Evolutionary conservation across 345 rosid species (phyloP).

Genomic region (Clarkia xantiana): DNA sequence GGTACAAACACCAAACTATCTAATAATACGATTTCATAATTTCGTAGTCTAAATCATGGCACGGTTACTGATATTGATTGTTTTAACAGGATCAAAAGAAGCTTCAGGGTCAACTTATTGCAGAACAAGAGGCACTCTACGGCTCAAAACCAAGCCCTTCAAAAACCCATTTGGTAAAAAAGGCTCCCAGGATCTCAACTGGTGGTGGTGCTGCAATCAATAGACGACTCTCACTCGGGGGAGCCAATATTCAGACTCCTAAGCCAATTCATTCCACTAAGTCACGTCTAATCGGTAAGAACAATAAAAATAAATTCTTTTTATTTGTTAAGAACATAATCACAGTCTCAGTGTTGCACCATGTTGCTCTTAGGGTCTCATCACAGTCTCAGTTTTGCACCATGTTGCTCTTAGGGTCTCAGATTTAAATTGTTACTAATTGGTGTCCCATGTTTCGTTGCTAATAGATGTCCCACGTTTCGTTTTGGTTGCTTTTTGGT

Average conservation of each 20-base stretch:
- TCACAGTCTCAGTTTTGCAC: too few relatives aligned
- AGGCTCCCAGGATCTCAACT: slow-evolving; percentile 57
- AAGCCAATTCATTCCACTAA: slow-evolving; percentile 34
- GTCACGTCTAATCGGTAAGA: slow-evolving; percentile 40
- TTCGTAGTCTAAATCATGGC: not conserved
- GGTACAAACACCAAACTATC: slow-evolving; percentile 20
- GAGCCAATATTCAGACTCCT: slow-evolving; percentile 52
- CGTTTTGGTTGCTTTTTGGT: too few relatives aligned
- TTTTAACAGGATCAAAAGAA: slow-evolving; percentile 83
- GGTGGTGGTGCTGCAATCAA: slow-evolving; percentile 40
- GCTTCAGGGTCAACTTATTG: slow-evolving; percentile 83
- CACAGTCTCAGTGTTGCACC: too few relatives aligned
- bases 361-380: too few relatives aligned
- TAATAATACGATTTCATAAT: too few relatives aligned
- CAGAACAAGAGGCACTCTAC: slow-evolving; percentile 86
- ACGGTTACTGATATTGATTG: not conserved
- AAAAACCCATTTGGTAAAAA: slow-evolving; percentile 58
- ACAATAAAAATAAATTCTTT: slow-evolving; percentile 24
- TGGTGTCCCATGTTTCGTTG: too few relatives aligned
- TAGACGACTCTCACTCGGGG: slow-evolving; percentile 71
- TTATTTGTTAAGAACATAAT: too few relatives aligned
- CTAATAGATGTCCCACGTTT: too few relatives aligned
- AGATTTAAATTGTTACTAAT: too few relatives aligned
- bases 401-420: too few relatives aligned
- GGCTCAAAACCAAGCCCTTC: slow-evolving; percentile 97